Base-by-base conservation (phyloP, 2,329 filamentous ascomycete species). In the Trichoderma semiorbis region DNA sequence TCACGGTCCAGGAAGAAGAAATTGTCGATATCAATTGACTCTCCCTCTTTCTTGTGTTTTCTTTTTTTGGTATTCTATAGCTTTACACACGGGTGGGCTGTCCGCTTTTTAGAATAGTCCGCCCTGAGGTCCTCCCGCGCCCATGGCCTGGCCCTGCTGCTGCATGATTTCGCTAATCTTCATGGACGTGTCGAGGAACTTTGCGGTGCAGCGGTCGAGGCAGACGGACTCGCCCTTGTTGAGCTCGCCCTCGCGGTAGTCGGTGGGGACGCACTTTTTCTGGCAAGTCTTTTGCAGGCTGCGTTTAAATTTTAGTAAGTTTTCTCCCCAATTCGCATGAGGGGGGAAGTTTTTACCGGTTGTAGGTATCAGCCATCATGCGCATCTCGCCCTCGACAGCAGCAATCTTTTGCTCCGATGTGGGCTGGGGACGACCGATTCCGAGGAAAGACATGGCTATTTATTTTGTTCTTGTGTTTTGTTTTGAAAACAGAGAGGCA, bases 151-250 rank as follows among this genome's bases (percentile, higher is more conserved):
- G 63, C 93, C 93, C 83, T 97, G 93, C 75, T 91, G 90, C 85
- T 98, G 94, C 90, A 98, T 94, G 85, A 97, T 93, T 85, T 98
- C 95, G 79, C 93, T 95, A 73, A 98, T 93, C 87, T 98, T 98
- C 87, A 97, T 91, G 83, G 97, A 97, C 79, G 97, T 95, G 78
- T 98, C 95, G 85, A 99, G 98, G 87, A 98, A 99, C 87, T 99
- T 99, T 80, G 93, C 89, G 72, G 97, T 93, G 85, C 97, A 99
- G 79, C 96, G 93, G 85, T 99, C 96, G 77, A 99, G 91, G 86
- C 97, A 99, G 78, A 99, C 96, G 77, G 92, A 94, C 85, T 99
- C 96, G 87, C 95, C 97, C 87, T 99, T 99, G 90, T 98, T 97
- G 79, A 99, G 91, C 78, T 99, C 95, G 82, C 89, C 90, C 86